phyloP scores from a whole-genome alignment of 257 asterid genomes.

The Datura wrightii region DNA sequence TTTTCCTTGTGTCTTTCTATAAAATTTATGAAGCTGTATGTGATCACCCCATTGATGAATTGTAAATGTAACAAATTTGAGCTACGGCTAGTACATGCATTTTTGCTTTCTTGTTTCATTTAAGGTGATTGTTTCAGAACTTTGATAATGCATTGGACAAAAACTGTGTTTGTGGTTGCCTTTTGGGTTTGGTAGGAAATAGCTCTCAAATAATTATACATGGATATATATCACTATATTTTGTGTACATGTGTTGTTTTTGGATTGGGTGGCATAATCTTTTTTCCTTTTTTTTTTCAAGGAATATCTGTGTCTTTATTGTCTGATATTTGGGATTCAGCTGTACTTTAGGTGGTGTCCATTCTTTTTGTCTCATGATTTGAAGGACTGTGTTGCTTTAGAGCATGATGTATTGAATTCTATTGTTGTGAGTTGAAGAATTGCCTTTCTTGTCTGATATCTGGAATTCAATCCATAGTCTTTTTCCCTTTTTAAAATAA shows the following conservation, averaged over 20 bases:
- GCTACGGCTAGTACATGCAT: background rate
- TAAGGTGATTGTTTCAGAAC: background rate
- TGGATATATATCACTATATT: background rate
- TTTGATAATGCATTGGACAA: background rate
- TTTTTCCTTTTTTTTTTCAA: background rate
- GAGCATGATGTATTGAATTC: background rate
- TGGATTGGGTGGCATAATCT: background rate
- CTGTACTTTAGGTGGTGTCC: background rate
- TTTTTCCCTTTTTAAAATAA: background rate
- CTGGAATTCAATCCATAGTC: background rate
- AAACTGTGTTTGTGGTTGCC: background rate
- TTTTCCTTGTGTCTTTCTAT: background rate
- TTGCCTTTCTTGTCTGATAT: background rate
- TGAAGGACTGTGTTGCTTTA: background rate
- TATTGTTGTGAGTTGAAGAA: background rate
- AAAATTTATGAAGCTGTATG: background rate
- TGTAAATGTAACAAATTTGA: background rate
- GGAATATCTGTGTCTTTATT: background rate
- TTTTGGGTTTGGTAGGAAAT: background rate
- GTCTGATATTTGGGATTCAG: background rate
- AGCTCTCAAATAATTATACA: background rate
- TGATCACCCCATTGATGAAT: background rate
- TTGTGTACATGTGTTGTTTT: background rate
- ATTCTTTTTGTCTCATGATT: background rate
- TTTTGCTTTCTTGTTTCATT: background rate